A percentile compares a stretch with the other conserved stretches of the same genome.
Evolutionary conservation across 345 rosid species (phyloP).

Genomic region (Lepidium africanum): DNA sequence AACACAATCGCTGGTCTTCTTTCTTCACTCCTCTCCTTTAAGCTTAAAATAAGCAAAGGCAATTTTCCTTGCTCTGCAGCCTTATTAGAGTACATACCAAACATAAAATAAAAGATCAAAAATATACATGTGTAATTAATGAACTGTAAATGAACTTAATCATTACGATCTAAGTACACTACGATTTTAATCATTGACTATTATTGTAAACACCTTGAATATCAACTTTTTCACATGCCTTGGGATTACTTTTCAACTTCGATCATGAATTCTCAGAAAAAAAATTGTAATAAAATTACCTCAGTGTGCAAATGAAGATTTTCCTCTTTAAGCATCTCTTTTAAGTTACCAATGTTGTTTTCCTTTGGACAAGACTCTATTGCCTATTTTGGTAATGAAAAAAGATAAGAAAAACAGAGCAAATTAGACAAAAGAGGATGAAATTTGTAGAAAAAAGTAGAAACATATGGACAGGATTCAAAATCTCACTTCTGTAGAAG

Average conservation of each 20-base stretch:
- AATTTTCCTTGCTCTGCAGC: conserved; percentile 65
- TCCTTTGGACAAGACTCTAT: conserved; percentile 71
- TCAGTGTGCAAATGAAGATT: conserved; percentile 64
- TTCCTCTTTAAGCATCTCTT: conserved; percentile 61
- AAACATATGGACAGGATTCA: background rate
- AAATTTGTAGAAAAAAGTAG: background rate
- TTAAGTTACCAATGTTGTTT: conserved; percentile 35
- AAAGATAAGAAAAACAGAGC: background rate
- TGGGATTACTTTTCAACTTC: no score
- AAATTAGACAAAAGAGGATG: background rate
- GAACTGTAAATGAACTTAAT: background rate
- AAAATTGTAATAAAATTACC: conserved; percentile 27
- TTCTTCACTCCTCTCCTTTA: conserved; percentile 33
- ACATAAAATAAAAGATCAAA: background rate
- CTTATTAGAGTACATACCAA: conserved; percentile 26
- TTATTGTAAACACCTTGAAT: no score
- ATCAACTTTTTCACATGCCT: no score
- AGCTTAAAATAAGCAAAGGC: conserved; percentile 62
- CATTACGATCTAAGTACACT: no score
- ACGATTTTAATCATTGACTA: no score
- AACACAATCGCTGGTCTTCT: conserved; percentile 76
- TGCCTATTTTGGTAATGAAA: conserved; percentile 37
- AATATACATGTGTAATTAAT: background rate
- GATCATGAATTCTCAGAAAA: no score
- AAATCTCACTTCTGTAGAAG: conserved; percentile 42